These are phyloP conservation scores for Lentinus tigrinus DNA, from an alignment of 768 basidiomycete genomes.

Conservation along the genomic window DNA sequence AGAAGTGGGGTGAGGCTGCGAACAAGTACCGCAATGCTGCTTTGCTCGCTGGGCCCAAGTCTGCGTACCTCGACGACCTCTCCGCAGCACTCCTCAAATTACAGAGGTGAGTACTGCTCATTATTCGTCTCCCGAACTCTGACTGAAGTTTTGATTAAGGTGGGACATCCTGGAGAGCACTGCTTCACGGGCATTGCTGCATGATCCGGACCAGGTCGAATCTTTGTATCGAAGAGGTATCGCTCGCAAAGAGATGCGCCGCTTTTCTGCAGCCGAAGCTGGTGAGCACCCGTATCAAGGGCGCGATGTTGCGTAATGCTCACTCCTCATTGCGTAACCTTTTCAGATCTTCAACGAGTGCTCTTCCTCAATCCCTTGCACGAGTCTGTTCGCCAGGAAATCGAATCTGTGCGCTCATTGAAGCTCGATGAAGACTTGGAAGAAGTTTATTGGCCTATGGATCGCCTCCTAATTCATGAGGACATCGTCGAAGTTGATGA, in stretches of 20 bases:
- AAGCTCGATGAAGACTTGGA: no score
- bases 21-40: conserved; percentile 42
- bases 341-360: no score
- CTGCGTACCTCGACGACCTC: conserved; percentile 41
- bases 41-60: conserved; percentile 35
- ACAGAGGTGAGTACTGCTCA: conserved; percentile 21
- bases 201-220: conserved; percentile 32
- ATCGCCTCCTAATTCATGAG: no score
- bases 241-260: conserved; percentile 31
- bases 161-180: conserved; percentile 29
- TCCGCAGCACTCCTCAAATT: conserved; percentile 43
- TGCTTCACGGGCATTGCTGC: conserved; percentile 26
- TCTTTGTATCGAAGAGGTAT: conserved; percentile 35
- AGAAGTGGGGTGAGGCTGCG: conserved; percentile 37
- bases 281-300: conserved; percentile 20
- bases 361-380: no score
- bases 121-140: background rate
- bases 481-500: conserved; percentile 34
- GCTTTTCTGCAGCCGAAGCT: conserved; percentile 18
- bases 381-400: no score
- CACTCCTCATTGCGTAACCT: no score
- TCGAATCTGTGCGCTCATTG: no score
- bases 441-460: no score
- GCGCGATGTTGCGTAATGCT: no score
- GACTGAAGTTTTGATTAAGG: conserved; percentile 23